Conservation (phyloP, 768 basidiomycete genomes). For the Amylocystis lapponica region DNA sequence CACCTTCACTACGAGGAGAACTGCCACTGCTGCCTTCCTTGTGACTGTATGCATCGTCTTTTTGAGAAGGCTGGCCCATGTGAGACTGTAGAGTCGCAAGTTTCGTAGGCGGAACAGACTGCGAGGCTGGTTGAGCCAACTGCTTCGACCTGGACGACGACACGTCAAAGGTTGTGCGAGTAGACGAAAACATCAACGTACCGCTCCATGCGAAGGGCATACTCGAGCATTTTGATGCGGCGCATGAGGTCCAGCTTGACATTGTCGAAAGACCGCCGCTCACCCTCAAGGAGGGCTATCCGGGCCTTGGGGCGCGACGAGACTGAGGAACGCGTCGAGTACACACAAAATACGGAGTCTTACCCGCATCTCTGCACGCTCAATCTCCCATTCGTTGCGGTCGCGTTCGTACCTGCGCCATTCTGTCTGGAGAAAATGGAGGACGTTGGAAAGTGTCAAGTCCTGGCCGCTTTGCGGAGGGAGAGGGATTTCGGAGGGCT, state of each 20-base stretch:
- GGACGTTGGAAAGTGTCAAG: slow-evolving; percentile 87
- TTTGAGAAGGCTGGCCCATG: slow-evolving; percentile 43
- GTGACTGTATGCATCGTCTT: slow-evolving; percentile 67
- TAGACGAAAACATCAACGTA: slow-evolving; percentile 31
- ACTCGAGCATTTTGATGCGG: slow-evolving; percentile 99
- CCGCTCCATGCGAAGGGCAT: slow-evolving; percentile 95
- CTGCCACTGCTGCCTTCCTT: slow-evolving; percentile 78
- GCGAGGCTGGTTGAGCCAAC: slow-evolving; percentile 52
- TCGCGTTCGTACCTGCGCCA: slow-evolving; percentile 98
- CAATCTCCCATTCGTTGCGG: slow-evolving; percentile 99
- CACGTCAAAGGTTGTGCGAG: slow-evolving; percentile 30
- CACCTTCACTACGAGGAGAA: slow-evolving; percentile 84
- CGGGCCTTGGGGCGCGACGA: slow-evolving; percentile 59
- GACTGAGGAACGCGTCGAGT: not conserved
- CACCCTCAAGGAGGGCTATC: slow-evolving; percentile 95
- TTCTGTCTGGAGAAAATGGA: slow-evolving; percentile 97
- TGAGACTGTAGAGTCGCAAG: slow-evolving; percentile 55
- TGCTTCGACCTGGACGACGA: slow-evolving; percentile 66
- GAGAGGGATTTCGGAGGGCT: slow-evolving; percentile 54
- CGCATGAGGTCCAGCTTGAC: slow-evolving; percentile 93
- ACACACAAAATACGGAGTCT: slow-evolving; percentile 27
- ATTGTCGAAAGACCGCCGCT: slow-evolving; percentile 95
- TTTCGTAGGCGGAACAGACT: slow-evolving; percentile 62
- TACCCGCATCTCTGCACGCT: slow-evolving; percentile 98
- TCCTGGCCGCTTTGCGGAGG: slow-evolving; percentile 87